A percentile compares a stretch with the other conserved stretches of the same genome.
Evolutionary conservation across 2,329 filamentous ascomycete species (phyloP).

Genomic region (Paecilomyces niveus): DNA sequence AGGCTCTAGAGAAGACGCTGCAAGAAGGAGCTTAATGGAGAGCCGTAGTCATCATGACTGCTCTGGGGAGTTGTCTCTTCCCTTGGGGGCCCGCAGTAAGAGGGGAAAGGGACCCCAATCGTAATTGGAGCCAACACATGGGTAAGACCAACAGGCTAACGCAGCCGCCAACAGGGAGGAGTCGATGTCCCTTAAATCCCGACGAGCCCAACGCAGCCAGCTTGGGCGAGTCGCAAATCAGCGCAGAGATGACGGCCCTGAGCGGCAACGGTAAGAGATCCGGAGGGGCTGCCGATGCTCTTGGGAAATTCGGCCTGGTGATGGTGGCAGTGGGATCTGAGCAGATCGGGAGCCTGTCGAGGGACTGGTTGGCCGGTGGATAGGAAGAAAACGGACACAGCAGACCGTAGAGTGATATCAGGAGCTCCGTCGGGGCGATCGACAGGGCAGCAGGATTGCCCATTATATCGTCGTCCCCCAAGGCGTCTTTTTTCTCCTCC

Average conservation of each 20-base stretch:
- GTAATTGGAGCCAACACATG: conserved; percentile 1
- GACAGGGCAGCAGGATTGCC: background rate
- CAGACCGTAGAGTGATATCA: background rate
- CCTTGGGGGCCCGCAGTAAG: background rate
- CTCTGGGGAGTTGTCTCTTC: background rate
- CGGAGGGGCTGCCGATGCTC: background rate
- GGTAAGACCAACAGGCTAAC: background rate
- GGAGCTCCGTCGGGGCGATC: background rate
- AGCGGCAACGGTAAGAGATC: background rate
- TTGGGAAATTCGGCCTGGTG: background rate
- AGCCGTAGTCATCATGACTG: background rate
- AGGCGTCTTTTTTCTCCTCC: background rate
- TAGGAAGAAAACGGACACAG: background rate
- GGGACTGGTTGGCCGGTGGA: background rate
- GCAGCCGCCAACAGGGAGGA: conserved; percentile 4
- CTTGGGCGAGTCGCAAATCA: conserved; percentile 10
- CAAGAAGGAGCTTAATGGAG: background rate
- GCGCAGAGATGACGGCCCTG: background rate
- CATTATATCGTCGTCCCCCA: background rate
- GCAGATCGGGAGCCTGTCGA: background rate
- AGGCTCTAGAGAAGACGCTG: background rate
- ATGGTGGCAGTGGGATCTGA: background rate
- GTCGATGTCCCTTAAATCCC: conserved; percentile 9
- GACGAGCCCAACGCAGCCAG: conserved; percentile 17
- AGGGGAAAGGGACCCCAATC: background rate